Percentiles rank a stretch among this genome's conserved stretches.
These are phyloP conservation scores for Chlamydomonas sphaeroides DNA, from an alignment of 139 green algal species.

Conservation along the genomic window DNA sequence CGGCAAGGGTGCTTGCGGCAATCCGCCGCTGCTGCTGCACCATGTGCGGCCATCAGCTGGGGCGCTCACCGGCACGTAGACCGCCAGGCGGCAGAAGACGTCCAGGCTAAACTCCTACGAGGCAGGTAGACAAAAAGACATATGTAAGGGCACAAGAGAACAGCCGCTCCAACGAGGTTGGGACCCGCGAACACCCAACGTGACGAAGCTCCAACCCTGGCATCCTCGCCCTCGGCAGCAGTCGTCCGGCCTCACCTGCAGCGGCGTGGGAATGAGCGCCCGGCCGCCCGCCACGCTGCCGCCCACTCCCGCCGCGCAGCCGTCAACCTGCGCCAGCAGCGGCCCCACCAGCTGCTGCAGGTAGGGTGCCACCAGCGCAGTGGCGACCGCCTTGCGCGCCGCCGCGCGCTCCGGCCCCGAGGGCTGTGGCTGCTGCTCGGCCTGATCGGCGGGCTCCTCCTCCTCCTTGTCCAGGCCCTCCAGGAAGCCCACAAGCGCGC, in stretches of 20 bases:
- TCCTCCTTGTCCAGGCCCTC: constrained; percentile 89
- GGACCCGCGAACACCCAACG: too few relatives aligned
- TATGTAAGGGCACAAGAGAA: too few relatives aligned
- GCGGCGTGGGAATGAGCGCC: constrained; percentile 21
- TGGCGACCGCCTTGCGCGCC: neutral
- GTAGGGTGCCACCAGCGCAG: neutral
- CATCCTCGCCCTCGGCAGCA: too few relatives aligned
- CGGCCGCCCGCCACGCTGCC: constrained; percentile 18
- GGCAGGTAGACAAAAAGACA: neutral
- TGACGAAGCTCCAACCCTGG: too few relatives aligned
- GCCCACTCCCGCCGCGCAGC: constrained; percentile 7
- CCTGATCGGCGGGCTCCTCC: constrained; percentile 65
- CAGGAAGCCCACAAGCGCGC: constrained; percentile 96
- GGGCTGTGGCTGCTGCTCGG: neutral
- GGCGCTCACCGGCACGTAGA: neutral
- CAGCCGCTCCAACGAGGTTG: too few relatives aligned
- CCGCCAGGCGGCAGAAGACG: neutral
- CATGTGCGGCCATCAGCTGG: too few relatives aligned
- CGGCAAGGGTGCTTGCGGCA: too few relatives aligned
- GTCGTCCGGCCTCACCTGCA: constrained; percentile 5
- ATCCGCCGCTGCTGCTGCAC: too few relatives aligned
- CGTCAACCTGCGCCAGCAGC: constrained; percentile 27
- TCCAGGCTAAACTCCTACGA: constrained; percentile 30
- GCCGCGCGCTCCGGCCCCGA: neutral
- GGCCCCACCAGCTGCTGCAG: constrained; percentile 18